Evolutionary conservation across 192 early-diverging fungal species (phyloP).

Genomic region (Nowakowskiella sp.): DNA sequence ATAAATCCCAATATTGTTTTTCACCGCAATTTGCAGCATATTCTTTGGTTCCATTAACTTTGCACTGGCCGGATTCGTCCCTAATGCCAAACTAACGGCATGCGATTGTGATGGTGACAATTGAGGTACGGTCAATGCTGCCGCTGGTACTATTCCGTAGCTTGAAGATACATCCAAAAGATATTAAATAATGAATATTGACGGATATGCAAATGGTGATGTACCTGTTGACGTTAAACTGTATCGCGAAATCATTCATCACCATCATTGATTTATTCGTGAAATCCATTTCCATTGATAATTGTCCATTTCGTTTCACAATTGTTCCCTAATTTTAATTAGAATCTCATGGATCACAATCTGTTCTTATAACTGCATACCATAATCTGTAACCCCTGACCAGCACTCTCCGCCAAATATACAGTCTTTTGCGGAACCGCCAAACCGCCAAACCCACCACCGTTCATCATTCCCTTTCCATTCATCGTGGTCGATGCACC

Average conservation of each 20-base stretch:
- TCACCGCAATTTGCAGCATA: constrained; percentile 46
- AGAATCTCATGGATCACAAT: background rate
- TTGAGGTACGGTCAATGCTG: constrained; percentile 28
- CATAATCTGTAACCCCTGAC: constrained; percentile 29
- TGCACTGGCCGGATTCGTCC: constrained; percentile 6
- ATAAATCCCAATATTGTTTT: constrained; percentile 41
- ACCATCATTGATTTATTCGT: constrained; percentile 23
- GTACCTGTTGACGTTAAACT: constrained; percentile 49
- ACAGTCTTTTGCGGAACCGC: constrained; percentile 19
- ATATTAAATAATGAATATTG: constrained; percentile 9
- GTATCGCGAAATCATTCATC: constrained; percentile 49
- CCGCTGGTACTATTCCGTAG: constrained; percentile 37
- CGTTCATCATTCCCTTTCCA: background rate
- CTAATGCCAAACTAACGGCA: constrained; percentile 17
- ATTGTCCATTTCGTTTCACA: constrained; percentile 12
- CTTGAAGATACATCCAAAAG: constrained; percentile 11
- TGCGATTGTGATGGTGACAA: constrained; percentile 17
- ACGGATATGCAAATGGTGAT: constrained; percentile 3
- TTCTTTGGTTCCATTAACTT: constrained; percentile 36
- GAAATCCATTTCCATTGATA: constrained; percentile 35
- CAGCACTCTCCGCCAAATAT: constrained; percentile 15
- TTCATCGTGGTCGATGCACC: constrained; percentile 7
- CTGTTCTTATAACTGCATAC: no score
- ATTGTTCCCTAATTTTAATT: background rate
- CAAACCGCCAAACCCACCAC: background rate